Conservation (phyloP, 2,329 filamentous ascomycete species). For the Purpureocillium lavendulum region DNA sequence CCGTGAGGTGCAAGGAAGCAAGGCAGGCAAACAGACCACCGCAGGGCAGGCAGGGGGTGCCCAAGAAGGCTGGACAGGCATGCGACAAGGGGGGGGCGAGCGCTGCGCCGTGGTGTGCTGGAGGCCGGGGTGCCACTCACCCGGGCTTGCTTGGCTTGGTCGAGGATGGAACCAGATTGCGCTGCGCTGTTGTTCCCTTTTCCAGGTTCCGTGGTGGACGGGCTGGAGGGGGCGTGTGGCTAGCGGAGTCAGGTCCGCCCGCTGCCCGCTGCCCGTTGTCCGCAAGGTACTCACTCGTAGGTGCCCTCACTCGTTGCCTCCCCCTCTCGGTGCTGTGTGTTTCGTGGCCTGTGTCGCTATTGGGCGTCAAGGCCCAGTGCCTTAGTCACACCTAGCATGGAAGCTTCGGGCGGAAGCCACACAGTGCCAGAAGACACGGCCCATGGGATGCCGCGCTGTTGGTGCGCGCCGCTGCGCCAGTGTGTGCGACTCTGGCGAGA, state of each 20-base stretch:
- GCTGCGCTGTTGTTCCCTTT: too few relatives aligned
- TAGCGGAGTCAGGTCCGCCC: too few relatives aligned
- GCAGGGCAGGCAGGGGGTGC: slow-evolving; percentile 2
- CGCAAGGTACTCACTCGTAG: too few relatives aligned
- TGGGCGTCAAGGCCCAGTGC: not conserved
- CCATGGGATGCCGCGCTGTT: slow-evolving; percentile 2
- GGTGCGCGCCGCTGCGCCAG: not conserved
- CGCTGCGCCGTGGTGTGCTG: too few relatives aligned
- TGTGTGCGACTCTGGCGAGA: not conserved
- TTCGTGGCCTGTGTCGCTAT: not conserved
- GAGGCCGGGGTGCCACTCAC: too few relatives aligned
- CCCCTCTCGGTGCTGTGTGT: too few relatives aligned
- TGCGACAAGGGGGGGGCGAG: slow-evolving; percentile 13
- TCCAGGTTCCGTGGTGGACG: too few relatives aligned
- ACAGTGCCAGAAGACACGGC: slow-evolving; percentile 12
- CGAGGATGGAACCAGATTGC: too few relatives aligned
- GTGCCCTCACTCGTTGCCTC: not conserved
- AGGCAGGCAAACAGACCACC: not conserved
- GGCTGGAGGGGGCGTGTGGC: slow-evolving; percentile 1
- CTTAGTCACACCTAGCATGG: slow-evolving; percentile 4
- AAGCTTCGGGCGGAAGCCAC: slow-evolving; percentile 10
- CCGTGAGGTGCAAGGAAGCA: not conserved
- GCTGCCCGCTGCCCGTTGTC: too few relatives aligned
- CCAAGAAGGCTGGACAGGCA: slow-evolving; percentile 11
- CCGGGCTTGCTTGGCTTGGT: not conserved